Evolutionary conservation across 768 basidiomycete species (phyloP).

Genomic region (Pisolithus albus): DNA sequence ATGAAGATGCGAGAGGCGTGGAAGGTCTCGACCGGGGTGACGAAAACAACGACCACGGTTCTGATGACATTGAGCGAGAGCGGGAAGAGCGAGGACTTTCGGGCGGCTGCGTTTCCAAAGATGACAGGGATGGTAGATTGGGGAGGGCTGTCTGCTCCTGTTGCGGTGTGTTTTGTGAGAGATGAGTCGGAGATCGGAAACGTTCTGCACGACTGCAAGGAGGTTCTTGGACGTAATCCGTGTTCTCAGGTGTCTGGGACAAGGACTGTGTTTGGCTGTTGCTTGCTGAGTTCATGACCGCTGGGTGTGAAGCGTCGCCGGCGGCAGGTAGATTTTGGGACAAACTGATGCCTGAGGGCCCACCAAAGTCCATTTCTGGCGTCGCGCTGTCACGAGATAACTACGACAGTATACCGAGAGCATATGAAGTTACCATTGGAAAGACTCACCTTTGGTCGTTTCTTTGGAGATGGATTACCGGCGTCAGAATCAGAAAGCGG

Average conservation of each 20-base stretch:
- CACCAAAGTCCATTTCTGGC: neutral
- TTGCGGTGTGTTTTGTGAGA: neutral
- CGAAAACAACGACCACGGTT: conserved; percentile 10
- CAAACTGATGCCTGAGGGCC: neutral
- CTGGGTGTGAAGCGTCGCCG: neutral
- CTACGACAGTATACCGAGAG: conserved; percentile 15
- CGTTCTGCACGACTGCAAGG: conserved; percentile 10
- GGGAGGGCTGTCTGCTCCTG: neutral
- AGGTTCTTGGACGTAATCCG: neutral
- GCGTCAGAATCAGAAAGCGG: conserved; percentile 4
- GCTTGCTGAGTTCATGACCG: neutral
- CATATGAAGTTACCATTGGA: neutral
- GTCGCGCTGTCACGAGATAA: conserved; percentile 7
- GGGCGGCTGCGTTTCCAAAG: conserved; percentile 1
- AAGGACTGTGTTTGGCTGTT: neutral
- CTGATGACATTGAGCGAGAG: conserved; percentile 12
- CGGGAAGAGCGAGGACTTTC: conserved; percentile 4
- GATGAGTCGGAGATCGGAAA: conserved; percentile 14
- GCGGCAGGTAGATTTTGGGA: neutral
- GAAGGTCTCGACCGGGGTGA: conserved; percentile 9
- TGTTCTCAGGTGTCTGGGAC: neutral
- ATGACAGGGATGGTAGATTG: neutral
- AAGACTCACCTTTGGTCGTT: conserved; percentile 31
- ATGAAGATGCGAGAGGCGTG: conserved; percentile 15
- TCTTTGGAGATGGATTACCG: conserved; percentile 26